Evolutionary conservation across 2,329 filamentous ascomycete species (phyloP).

Genomic region (Ascochyta lentis): DNA sequence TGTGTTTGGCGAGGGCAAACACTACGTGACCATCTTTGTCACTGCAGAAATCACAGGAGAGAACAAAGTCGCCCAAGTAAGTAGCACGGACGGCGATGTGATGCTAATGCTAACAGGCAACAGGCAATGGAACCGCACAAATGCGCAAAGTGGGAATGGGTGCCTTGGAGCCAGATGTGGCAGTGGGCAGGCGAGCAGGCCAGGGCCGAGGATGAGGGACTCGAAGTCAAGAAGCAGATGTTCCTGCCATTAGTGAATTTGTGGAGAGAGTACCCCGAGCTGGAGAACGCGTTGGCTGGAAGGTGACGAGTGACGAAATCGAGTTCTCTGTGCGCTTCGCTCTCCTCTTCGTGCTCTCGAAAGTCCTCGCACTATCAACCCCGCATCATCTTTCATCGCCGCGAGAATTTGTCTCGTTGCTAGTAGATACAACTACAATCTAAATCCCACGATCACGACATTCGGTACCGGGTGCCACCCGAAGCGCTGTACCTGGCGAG

Average conservation of each 20-base stretch:
- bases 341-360: neutral
- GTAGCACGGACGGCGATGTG: slow-evolving; percentile 20
- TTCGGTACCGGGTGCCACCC: slow-evolving; percentile 1
- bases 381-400: neutral
- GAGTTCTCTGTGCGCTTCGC: neutral
- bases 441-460: slow-evolving; percentile 4
- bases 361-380: slow-evolving; percentile 6
- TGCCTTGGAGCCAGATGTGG: slow-evolving; percentile 57
- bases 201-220: slow-evolving; percentile 33
- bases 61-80: slow-evolving; percentile 61
- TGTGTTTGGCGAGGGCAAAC: slow-evolving; percentile 68
- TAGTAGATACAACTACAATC: neutral
- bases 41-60: slow-evolving; percentile 59
- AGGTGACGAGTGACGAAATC: slow-evolving; percentile 8
- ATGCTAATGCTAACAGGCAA: slow-evolving; percentile 4
- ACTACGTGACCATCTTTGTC: slow-evolving; percentile 79
- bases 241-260: slow-evolving; percentile 59
- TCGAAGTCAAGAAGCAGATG: slow-evolving; percentile 43
- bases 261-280: slow-evolving; percentile 42
- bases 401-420: neutral
- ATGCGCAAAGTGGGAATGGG: slow-evolving; percentile 63
- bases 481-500: slow-evolving; percentile 3
- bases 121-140: slow-evolving; percentile 59
- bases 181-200: slow-evolving; percentile 45
- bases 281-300: slow-evolving; percentile 29